Evolutionary conservation across 1,284 basidiomycete genomes (phyloP).

Genomic region (Sporisorium iseilematis-ciliati): DNA sequence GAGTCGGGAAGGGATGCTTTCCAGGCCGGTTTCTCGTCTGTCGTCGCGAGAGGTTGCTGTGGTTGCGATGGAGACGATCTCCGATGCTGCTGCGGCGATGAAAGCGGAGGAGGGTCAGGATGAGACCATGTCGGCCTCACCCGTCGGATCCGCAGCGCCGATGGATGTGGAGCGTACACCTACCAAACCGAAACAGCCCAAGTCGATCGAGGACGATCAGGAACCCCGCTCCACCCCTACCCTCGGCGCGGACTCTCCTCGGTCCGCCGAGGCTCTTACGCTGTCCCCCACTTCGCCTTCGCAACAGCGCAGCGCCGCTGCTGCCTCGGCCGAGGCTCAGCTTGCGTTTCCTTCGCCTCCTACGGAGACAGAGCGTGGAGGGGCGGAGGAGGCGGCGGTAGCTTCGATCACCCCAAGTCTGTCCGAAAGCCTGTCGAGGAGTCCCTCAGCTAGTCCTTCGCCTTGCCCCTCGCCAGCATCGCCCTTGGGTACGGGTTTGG

Average conservation of each 20-base stretch:
- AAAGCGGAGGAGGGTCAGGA: neutral
- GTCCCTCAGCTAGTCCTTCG: constrained; percentile 38
- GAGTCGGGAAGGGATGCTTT: constrained; percentile 10
- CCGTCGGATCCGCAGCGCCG: neutral
- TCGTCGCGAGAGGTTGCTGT: constrained; percentile 6
- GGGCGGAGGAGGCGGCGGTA: too few species aligned
- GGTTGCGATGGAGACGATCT: neutral
- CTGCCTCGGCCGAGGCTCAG: constrained; percentile 16
- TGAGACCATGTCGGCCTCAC: constrained; percentile 30
- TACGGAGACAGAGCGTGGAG: too few species aligned
- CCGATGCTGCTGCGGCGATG: neutral
- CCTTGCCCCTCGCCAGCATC: constrained; percentile 37
- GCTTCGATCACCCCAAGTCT: constrained; percentile 25
- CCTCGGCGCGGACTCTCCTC: constrained; percentile 15
- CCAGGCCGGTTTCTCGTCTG: constrained; percentile 21
- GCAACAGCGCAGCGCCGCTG: constrained; percentile 22
- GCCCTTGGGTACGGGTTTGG: constrained; percentile 3
- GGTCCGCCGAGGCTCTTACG: constrained; percentile 6
- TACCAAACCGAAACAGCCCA: constrained; percentile 37
- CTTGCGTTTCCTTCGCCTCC: constrained; percentile 19
- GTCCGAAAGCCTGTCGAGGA: constrained; percentile 37
- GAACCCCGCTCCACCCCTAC: constrained; percentile 32
- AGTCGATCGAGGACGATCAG: constrained; percentile 8
- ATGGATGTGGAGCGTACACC: constrained; percentile 47
- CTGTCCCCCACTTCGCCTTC: constrained; percentile 40